These are phyloP conservation scores for Alisma plantagoaquatica DNA, from an alignment of 106 monocot genomes.

Conservation along the genomic window DNA sequence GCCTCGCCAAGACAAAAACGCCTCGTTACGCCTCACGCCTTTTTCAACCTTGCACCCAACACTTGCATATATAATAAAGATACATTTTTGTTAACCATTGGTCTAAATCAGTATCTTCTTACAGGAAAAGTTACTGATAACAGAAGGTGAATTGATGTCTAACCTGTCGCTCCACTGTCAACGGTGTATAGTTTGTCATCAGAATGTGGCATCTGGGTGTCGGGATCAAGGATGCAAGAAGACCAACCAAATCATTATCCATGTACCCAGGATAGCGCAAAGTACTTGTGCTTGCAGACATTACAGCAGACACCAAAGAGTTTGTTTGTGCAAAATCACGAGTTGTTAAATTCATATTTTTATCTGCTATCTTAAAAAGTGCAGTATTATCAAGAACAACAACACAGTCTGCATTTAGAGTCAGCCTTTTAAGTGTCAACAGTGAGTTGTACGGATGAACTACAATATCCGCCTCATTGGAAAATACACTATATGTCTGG, in stretches of 20 bases:
- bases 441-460: slow-evolving; percentile 99
- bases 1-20: too few relatives aligned
- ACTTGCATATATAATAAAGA: too few relatives aligned
- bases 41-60: too few relatives aligned
- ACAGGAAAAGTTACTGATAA: too few relatives aligned
- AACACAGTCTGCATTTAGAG: slow-evolving; percentile 96
- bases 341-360: slow-evolving; percentile 76
- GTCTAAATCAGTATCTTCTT: too few relatives aligned
- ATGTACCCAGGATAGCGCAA: slow-evolving; percentile 96
- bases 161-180: slow-evolving; percentile 98
- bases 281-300: slow-evolving; percentile 99
- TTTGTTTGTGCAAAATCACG: slow-evolving; percentile 95
- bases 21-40: too few relatives aligned
- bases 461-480: slow-evolving; percentile 35
- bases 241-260: slow-evolving; percentile 99
- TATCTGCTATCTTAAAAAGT: slow-evolving; percentile 89
- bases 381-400: slow-evolving; percentile 99
- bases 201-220: slow-evolving; percentile 97
- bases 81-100: too few relatives aligned
- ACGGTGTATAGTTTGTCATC: slow-evolving; percentile 97
- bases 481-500: slow-evolving; percentile 72
- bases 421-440: slow-evolving; percentile 80
- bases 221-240: slow-evolving; percentile 92
- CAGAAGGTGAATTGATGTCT: too few relatives aligned
- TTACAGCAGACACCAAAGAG: slow-evolving; percentile 95